Evolutionary conservation across 495 filamentous ascomycete genomes (phyloP).

Genomic region (Xylaria intraflava): DNA sequence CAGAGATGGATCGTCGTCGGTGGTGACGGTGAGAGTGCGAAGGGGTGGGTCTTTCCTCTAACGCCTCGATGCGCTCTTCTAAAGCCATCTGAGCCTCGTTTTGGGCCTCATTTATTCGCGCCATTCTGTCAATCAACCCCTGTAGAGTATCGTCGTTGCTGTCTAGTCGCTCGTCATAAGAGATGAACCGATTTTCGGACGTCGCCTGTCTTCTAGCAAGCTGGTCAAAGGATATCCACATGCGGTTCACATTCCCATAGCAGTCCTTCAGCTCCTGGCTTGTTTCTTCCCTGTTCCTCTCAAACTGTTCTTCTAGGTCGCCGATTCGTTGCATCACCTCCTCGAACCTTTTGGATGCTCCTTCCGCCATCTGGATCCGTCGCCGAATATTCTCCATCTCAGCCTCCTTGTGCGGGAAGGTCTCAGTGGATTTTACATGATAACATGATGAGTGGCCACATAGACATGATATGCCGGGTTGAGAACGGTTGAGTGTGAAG

Average conservation of each 20-base stretch:
- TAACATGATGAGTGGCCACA: slow-evolving; percentile 52
- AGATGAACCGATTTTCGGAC: slow-evolving; percentile 42
- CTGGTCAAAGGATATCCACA: slow-evolving; percentile 44
- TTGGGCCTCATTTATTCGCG: slow-evolving; percentile 46
- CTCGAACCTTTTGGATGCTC: slow-evolving; percentile 36
- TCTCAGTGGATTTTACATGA: slow-evolving; percentile 40
- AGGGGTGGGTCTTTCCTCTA: slow-evolving; percentile 27
- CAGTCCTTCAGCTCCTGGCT: slow-evolving; percentile 43
- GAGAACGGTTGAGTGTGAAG: slow-evolving; percentile 45
- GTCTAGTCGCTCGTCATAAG: slow-evolving; percentile 38
- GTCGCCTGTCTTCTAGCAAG: slow-evolving; percentile 34
- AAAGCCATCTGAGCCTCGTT: slow-evolving; percentile 45
- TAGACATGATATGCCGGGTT: slow-evolving; percentile 46
- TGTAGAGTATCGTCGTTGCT: slow-evolving; percentile 35
- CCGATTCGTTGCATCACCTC: slow-evolving; percentile 37
- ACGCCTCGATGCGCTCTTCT: slow-evolving; percentile 45
- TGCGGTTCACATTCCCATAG: slow-evolving; percentile 45
- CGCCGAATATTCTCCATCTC: slow-evolving; percentile 44
- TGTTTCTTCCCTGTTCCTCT: slow-evolving; percentile 43
- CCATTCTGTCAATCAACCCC: slow-evolving; percentile 35
- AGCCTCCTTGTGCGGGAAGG: slow-evolving; percentile 26
- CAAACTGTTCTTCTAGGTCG: slow-evolving; percentile 45
- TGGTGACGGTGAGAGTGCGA: slow-evolving; percentile 18
- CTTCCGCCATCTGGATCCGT: slow-evolving; percentile 42
- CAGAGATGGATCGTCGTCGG: slow-evolving; percentile 24